A percentile compares a stretch with the other conserved stretches of the same genome.
These are phyloP conservation scores for Fraxinus anomala DNA, from an alignment of 257 asterid genomes.

Conservation along the genomic window DNA sequence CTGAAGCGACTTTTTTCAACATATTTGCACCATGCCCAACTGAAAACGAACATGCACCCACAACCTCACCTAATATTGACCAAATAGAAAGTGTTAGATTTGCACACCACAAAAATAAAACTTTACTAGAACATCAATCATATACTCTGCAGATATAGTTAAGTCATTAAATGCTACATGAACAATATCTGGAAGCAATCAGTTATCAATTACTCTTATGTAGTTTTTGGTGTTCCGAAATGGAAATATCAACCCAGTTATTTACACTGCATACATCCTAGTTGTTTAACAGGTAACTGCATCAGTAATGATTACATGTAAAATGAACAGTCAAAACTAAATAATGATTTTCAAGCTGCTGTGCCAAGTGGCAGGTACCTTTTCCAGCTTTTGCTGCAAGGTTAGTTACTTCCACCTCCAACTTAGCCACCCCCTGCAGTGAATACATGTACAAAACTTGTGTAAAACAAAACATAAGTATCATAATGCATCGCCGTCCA, in stretches of 20 bases:
- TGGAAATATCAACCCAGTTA: slow-evolving; percentile 10
- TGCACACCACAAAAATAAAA: slow-evolving; percentile 18
- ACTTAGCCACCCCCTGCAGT: slow-evolving; percentile 75
- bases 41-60: slow-evolving; percentile 88
- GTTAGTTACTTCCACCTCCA: slow-evolving; percentile 99
- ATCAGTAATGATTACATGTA: neutral
- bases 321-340: neutral
- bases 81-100: slow-evolving; percentile 38
- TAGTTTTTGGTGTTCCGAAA: slow-evolving; percentile 17
- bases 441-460: slow-evolving; percentile 18
- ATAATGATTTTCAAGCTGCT: slow-evolving; percentile 12
- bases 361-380: slow-evolving; percentile 54
- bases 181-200: slow-evolving; percentile 16
- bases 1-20: slow-evolving; percentile 81
- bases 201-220: neutral
- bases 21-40: slow-evolving; percentile 67
- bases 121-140: slow-evolving; percentile 11
- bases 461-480: slow-evolving; percentile 17
- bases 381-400: slow-evolving; percentile 99
- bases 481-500: neutral
- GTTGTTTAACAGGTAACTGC: slow-evolving; percentile 12
- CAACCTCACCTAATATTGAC: slow-evolving; percentile 75
- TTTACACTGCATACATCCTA: slow-evolving; percentile 24
- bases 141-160: slow-evolving; percentile 6
- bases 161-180: slow-evolving; percentile 10